Evolutionary conservation across 371 early-diverging fungal species (phyloP), one percentile per base, ranked within the genome.

Genomic region (Lichtheimia hyalospora): DNA sequence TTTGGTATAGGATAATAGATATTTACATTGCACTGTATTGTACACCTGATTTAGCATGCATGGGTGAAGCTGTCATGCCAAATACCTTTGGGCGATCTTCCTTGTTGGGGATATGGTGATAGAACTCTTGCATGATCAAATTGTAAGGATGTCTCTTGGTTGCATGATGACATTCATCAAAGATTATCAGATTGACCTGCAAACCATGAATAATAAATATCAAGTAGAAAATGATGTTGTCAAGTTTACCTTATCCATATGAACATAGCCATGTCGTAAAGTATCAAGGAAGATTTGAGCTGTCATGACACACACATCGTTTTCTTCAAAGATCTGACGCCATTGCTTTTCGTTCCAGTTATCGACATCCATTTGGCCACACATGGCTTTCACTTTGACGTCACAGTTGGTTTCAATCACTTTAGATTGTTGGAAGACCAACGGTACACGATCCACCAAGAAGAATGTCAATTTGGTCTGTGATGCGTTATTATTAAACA

Each of bases 151-250:
- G 93, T 28, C 80, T 74, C 62, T 90, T 91, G 15, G 90, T 81
- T 4, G 93, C 85, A 68, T 96, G 94, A 69, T 97, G 98, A 57
- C 93, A 92, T 70, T 97, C 98, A 67, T 97, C 98, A 69, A 97
- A 92, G 3, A 97, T 79, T 10, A 97, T 63, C 23, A 95, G 63
- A 68, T 84, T 80, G 16, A 93, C 82, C 91, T 90, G 51, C 21
- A 51, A 27, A 49, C 2, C 1, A 34, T 6, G 7, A 3, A 5
- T 1, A 15, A 52, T 46, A 18, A 50, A 15, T n/a, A 21, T 46
- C 15, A 7, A 2, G 13, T 1, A 18, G 5, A 14, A 18, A n/a
- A 16, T 5, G 46, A 46, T 46, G 46, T 18, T 46, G 21, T 18
- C 46, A 21, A 46, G 28, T 56, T 61, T 64, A 91, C 92, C 57